Percentiles rank a stretch among this genome's conserved stretches.
Evolutionary conservation across 257 asterid genomes (phyloP).

Genomic region (Fraxinus americana): DNA sequence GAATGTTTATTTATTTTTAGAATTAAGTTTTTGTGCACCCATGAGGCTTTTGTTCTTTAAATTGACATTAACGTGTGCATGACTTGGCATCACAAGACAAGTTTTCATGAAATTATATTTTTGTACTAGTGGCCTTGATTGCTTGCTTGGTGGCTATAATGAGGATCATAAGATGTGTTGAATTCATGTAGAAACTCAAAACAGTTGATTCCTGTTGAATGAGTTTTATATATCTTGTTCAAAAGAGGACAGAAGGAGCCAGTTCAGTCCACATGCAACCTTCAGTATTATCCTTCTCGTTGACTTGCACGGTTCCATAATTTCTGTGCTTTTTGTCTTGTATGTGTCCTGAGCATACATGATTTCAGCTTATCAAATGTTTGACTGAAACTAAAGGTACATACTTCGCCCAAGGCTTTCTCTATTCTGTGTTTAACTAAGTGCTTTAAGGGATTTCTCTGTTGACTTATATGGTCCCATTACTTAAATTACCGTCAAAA

Average conservation of each 20-base stretch:
- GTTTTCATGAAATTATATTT: neutral
- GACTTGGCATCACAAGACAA: neutral
- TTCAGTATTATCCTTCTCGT: neutral
- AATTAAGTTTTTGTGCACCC: slow-evolving; percentile 1
- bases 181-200: neutral
- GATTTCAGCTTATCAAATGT: neutral
- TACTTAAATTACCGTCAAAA: neutral
- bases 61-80: neutral
- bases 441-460: neutral
- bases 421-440: neutral
- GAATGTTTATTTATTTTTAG: neutral
- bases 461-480: neutral
- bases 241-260: neutral
- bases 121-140: neutral
- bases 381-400: neutral
- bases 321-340: neutral
- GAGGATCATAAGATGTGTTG: neutral
- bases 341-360: neutral
- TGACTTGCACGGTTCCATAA: neutral
- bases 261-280: neutral
- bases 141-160: neutral
- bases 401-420: neutral
- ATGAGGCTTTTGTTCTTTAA: slow-evolving; percentile 3
- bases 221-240: neutral
- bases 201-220: neutral